Conservation (phyloP, 164 flowering plant genomes). For the grape (Vitis vinifera) region DNA sequence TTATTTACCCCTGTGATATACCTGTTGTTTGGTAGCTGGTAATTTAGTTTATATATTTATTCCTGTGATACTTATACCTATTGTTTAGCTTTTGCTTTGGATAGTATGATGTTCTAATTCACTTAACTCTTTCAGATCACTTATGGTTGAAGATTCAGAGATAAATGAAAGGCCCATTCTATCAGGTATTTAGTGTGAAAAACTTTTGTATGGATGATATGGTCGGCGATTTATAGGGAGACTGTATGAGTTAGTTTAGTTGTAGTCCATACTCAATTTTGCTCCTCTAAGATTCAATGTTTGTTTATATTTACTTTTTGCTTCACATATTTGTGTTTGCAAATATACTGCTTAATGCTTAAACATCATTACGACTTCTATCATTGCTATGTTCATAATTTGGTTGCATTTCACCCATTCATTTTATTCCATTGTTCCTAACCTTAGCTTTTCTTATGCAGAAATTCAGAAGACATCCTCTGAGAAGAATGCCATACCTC, state of each 20-base stretch:
- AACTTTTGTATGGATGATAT: no score
- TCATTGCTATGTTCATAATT: not conserved
- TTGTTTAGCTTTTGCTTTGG: constrained; percentile 2
- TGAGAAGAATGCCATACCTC: constrained; percentile 41
- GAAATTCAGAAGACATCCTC: constrained; percentile 26
- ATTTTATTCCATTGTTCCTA: not conserved
- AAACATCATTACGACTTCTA: no score
- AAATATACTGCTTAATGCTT: not conserved
- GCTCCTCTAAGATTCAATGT: no score
- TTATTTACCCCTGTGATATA: constrained; percentile 3
- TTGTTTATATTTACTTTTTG: no score
- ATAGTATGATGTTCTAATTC: not conserved
- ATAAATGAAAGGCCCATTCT: constrained; percentile 25
- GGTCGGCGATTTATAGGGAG: no score
- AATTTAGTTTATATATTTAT: constrained; percentile 5
- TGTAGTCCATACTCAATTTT: no score
- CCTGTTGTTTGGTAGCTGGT: constrained; percentile 31
- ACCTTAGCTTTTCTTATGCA: constrained; percentile 23
- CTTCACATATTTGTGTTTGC: not conserved
- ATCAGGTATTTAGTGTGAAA: constrained; percentile 33
- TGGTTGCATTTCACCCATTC: not conserved
- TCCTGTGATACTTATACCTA: not conserved
- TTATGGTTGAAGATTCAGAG: constrained; percentile 32
- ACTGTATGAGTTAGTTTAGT: no score
- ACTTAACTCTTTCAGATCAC: constrained; percentile 31